A percentile compares a stretch with the other conserved stretches of the same genome.
phyloP scores from a whole-genome alignment of 23 red algal genomes.

The Gracilaria domingensis region DNA sequence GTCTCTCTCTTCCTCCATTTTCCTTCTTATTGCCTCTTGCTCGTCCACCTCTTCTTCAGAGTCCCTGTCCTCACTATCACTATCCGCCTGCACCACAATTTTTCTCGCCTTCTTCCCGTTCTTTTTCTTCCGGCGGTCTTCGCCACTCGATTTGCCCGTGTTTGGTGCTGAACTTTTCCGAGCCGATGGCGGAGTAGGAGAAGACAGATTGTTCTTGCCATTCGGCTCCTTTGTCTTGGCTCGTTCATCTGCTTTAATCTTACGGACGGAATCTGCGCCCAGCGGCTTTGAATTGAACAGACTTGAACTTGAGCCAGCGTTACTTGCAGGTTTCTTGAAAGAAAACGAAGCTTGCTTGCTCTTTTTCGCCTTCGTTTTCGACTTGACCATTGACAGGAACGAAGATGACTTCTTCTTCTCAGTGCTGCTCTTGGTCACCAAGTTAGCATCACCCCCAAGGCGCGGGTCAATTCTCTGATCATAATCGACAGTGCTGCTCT shows the following conservation, averaged over 20 bases:
- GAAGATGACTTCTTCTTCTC: constrained; percentile 19
- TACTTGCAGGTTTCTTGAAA: constrained; percentile 24
- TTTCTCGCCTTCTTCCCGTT: constrained; percentile 13
- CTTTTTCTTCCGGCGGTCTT: not conserved
- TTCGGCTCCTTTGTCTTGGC: not conserved
- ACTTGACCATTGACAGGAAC: constrained; percentile 20
- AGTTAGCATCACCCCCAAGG: not conserved
- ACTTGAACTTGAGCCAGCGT: not conserved
- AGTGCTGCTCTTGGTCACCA: not conserved
- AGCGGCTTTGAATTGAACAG: constrained; percentile 41
- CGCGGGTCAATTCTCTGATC: constrained; percentile 36
- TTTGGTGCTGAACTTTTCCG: not conserved
- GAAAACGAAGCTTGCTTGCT: constrained; percentile 24
- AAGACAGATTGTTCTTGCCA: not conserved
- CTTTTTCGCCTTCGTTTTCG: constrained; percentile 13
- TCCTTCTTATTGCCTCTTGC: not conserved
- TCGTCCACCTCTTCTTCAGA: constrained; percentile 45
- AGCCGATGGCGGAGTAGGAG: not conserved
- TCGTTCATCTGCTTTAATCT: constrained; percentile 17
- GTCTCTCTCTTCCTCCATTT: not conserved
- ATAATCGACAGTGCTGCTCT: not conserved
- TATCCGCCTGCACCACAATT: constrained; percentile 8
- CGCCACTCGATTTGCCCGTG: not conserved
- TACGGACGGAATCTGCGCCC: constrained; percentile 17
- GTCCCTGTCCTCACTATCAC: constrained; percentile 17